These are phyloP conservation scores for Lichtheimia ramosa DNA, from an alignment of 371 early-diverging fungal species.

Conservation along the genomic window DNA sequence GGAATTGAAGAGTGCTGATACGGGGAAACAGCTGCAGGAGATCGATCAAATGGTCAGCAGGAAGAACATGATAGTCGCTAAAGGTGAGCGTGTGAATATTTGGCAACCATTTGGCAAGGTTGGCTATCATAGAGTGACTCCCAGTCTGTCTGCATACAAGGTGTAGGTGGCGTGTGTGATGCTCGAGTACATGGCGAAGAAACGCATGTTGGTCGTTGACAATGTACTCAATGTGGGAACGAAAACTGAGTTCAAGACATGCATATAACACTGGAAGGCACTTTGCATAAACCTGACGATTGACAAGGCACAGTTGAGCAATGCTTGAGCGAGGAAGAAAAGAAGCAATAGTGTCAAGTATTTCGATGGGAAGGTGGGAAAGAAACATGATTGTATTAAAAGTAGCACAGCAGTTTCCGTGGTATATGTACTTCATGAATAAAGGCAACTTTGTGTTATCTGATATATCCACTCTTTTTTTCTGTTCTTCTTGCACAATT, in stretches of 20 bases:
- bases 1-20: constrained; percentile 21
- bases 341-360: constrained; percentile 19
- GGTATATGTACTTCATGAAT: background rate
- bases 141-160: constrained; percentile 36
- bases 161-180: constrained; percentile 29
- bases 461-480: background rate
- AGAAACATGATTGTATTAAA: constrained; percentile 4
- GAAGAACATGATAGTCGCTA: constrained; percentile 38
- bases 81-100: constrained; percentile 26
- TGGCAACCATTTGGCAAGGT: constrained; percentile 14
- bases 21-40: constrained; percentile 16
- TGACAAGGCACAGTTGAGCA: constrained; percentile 30
- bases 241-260: constrained; percentile 33
- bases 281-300: constrained; percentile 20
- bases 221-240: constrained; percentile 33
- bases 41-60: constrained; percentile 37
- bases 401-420: background rate
- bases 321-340: constrained; percentile 24
- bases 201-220: constrained; percentile 18
- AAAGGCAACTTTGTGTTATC: no score
- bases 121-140: constrained; percentile 27
- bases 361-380: constrained; percentile 28
- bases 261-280: constrained; percentile 38
- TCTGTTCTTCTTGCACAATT: background rate
- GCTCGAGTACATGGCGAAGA: constrained; percentile 19